Evolutionary conservation across 768 basidiomycete genomes (phyloP).

Genomic region (Melanogaster broomeanus): DNA sequence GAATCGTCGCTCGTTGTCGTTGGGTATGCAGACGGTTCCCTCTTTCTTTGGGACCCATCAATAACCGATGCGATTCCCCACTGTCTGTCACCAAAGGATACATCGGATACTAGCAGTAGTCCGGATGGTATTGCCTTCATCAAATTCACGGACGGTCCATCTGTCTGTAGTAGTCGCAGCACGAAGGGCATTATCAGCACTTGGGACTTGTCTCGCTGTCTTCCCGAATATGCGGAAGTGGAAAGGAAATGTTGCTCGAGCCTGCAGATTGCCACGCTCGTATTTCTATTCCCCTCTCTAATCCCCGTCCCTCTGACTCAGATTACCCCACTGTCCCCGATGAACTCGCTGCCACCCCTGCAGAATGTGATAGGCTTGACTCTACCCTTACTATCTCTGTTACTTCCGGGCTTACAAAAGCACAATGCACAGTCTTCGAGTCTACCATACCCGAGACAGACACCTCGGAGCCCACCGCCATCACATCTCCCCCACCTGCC

Average conservation of each 20-base stretch:
- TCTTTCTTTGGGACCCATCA: constrained; percentile 18
- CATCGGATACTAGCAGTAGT: not conserved
- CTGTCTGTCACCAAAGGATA: constrained; percentile 3
- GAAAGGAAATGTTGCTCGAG: not conserved
- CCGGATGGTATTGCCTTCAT: constrained; percentile 10
- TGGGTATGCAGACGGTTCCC: constrained; percentile 16
- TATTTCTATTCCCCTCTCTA: not conserved
- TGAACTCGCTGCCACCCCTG: not conserved
- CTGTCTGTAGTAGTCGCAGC: constrained; percentile 11
- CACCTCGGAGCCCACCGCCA: not conserved
- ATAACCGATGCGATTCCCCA: constrained; percentile 1
- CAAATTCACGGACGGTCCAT: constrained; percentile 10
- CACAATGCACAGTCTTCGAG: not conserved
- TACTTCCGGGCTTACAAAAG: not conserved
- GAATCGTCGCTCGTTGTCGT: constrained; percentile 8
- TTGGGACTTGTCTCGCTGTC: constrained; percentile 14
- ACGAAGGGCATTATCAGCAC: constrained; percentile 12
- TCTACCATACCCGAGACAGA: not conserved
- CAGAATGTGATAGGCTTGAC: not conserved
- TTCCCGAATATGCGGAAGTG: constrained; percentile 4
- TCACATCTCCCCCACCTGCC: not conserved
- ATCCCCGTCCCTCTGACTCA: not conserved
- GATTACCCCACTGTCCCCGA: not conserved
- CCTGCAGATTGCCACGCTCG: not conserved
- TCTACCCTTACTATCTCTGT: not conserved